Percentiles rank a stretch among this genome's conserved stretches.
These are phyloP conservation scores for Westerdykella aurantiaca DNA, from an alignment of 2,329 filamentous ascomycete genomes.

Conservation along the genomic window DNA sequence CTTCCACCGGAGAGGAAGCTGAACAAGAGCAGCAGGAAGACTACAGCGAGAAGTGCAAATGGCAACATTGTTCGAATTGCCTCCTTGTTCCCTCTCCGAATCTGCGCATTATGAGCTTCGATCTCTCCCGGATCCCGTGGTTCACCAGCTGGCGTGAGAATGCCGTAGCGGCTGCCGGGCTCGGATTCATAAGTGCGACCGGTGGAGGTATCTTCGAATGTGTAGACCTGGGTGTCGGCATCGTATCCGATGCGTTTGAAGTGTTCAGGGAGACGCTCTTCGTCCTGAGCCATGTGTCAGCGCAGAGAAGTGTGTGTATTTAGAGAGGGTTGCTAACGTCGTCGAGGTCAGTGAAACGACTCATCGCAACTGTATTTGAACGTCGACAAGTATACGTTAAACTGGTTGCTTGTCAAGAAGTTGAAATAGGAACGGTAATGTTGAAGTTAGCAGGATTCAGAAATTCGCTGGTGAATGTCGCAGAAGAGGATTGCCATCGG, in stretches of 20 bases:
- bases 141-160: conserved; percentile 27
- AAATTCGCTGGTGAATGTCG: no score
- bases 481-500: no score
- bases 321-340: background rate
- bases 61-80: conserved; percentile 54
- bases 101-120: conserved; percentile 13
- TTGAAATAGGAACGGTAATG: no score
- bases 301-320: background rate
- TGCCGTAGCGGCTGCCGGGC: conserved; percentile 48
- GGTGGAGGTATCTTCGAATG: conserved; percentile 44
- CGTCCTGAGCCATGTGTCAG: conserved; percentile 32
- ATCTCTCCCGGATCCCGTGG: conserved; percentile 12
- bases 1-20: conserved; percentile 13
- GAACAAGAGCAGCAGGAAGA: conserved; percentile 47
- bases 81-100: conserved; percentile 22
- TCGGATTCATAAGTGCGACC: conserved; percentile 49
- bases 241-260: conserved; percentile 54
- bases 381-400: no score
- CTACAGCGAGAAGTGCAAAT: conserved; percentile 51
- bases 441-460: no score
- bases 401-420: no score
- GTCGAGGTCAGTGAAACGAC: background rate
- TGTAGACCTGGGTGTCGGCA: conserved; percentile 50
- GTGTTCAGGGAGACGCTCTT: conserved; percentile 51
- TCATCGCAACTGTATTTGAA: background rate